Percentiles rank a stretch among this genome's conserved stretches.
Evolutionary conservation across 2,329 filamentous ascomycete species (phyloP).

Genomic region (Berkeleyomyces basicola): DNA sequence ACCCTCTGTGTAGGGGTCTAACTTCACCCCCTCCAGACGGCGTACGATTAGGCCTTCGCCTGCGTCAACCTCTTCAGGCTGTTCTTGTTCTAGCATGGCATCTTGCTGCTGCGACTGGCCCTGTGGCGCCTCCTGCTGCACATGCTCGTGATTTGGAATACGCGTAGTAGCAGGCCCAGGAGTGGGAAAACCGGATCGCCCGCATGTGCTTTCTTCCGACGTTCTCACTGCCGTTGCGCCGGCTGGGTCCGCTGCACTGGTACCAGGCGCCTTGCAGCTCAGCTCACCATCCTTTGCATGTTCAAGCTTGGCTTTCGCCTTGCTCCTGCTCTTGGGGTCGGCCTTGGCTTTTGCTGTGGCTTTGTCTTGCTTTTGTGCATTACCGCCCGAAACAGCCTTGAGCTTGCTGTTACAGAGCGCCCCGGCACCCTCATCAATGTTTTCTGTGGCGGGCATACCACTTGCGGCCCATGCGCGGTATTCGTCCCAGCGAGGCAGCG

Average conservation of each 20-base stretch:
- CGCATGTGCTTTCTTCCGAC: background rate
- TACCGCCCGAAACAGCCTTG: slow-evolving; percentile 16
- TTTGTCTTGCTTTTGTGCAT: slow-evolving; percentile 14
- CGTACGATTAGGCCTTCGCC: slow-evolving; percentile 4
- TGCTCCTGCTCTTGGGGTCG: slow-evolving; percentile 19
- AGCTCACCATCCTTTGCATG: slow-evolving; percentile 38
- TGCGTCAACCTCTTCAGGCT: background rate
- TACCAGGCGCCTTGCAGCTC: slow-evolving; percentile 34
- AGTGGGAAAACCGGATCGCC: background rate
- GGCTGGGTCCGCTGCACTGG: background rate
- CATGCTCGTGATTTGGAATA: background rate
- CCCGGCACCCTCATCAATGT: slow-evolving; percentile 28
- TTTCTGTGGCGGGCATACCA: slow-evolving; percentile 28
- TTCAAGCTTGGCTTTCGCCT: slow-evolving; percentile 23
- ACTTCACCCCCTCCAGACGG: slow-evolving; percentile 4
- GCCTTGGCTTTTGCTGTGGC: slow-evolving; percentile 11
- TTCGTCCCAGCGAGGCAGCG: slow-evolving; percentile 41
- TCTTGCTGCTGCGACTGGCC: background rate
- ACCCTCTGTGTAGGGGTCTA: slow-evolving; percentile 1
- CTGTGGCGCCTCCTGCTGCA: background rate
- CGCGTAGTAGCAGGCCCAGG: background rate
- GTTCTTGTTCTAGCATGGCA: background rate
- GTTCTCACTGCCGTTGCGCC: background rate
- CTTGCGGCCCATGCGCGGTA: slow-evolving; percentile 16
- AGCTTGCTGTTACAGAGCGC: slow-evolving; percentile 24